phyloP scores from a whole-genome alignment of 2,329 filamentous ascomycete species.

The Claviceps citrina region DNA sequence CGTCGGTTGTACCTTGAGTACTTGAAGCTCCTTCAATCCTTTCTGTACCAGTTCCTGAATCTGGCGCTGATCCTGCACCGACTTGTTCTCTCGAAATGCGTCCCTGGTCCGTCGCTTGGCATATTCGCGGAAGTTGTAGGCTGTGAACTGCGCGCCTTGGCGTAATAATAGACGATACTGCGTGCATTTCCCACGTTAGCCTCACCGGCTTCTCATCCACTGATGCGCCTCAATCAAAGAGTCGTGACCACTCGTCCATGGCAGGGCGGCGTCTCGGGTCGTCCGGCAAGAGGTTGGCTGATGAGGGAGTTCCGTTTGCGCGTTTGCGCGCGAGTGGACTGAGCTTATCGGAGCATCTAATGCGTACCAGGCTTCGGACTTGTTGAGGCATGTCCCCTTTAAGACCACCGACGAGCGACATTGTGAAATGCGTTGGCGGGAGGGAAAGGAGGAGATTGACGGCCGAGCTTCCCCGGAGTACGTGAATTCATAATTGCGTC shows the following conservation, averaged over 20 bases:
- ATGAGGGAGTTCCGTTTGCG: not conserved
- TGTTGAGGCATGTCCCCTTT: slow-evolving; percentile 42
- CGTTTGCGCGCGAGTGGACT: not conserved
- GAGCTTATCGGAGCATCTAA: not conserved
- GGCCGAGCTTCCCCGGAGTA: not conserved
- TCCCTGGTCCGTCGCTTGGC: slow-evolving; percentile 80
- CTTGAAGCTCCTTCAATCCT: slow-evolving; percentile 71
- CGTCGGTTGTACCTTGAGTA: slow-evolving; percentile 65
- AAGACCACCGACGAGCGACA: slow-evolving; percentile 23
- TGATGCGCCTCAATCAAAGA: too few relatives aligned
- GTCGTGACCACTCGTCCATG: not conserved
- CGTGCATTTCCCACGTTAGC: not conserved
- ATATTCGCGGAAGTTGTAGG: slow-evolving; percentile 98
- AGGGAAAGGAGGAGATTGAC: not conserved
- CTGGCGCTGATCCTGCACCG: slow-evolving; percentile 55
- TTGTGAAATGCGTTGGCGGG: slow-evolving; percentile 8
- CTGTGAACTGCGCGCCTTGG: slow-evolving; percentile 71
- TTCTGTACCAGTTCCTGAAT: slow-evolving; percentile 83
- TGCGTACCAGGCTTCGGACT: slow-evolving; percentile 39
- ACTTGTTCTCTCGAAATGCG: slow-evolving; percentile 69
- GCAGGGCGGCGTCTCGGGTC: not conserved
- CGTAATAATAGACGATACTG: slow-evolving; percentile 88
- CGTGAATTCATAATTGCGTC: slow-evolving; percentile 1
- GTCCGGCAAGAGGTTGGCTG: not conserved
- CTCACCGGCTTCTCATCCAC: not conserved